Evolutionary conservation across 2,329 filamentous ascomycete genomes (phyloP).

Genomic region (Fusarium praegraminearum): DNA sequence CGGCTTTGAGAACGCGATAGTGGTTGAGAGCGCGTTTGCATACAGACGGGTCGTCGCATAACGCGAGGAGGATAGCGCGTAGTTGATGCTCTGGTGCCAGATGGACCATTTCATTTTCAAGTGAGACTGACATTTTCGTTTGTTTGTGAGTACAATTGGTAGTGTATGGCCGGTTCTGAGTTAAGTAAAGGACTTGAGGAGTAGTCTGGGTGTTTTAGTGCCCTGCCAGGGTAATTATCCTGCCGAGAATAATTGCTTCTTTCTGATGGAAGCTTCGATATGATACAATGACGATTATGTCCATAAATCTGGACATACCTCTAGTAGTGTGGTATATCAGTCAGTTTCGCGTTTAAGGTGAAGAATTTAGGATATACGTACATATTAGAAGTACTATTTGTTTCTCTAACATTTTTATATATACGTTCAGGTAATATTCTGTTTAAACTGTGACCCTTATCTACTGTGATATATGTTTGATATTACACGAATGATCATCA

Average conservation of each 20-base stretch:
- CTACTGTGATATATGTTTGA: background rate
- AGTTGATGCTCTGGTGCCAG: conserved; percentile 32
- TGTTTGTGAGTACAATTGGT: background rate
- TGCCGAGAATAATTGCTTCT: background rate
- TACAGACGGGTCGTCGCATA: conserved; percentile 26
- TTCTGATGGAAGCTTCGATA: background rate
- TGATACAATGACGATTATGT: background rate
- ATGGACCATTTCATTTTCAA: conserved; percentile 9
- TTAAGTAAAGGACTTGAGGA: background rate
- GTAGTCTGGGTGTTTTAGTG: background rate
- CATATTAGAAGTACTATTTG: background rate
- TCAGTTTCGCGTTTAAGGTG: background rate
- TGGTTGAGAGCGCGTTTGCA: conserved; percentile 13
- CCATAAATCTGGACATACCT: background rate
- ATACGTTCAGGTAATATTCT: background rate
- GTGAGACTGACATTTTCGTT: conserved; percentile 9
- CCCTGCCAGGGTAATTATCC: background rate
- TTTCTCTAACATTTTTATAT: background rate
- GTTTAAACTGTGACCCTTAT: background rate
- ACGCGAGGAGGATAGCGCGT: conserved; percentile 35
- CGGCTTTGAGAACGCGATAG: conserved; percentile 9
- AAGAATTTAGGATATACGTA: background rate
- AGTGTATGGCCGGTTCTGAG: background rate
- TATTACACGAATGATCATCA: background rate
- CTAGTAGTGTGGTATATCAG: background rate